A percentile compares a stretch with the other conserved stretches of the same genome.
phyloP scores from a whole-genome alignment of 352 stramenopile genomes.

The Pythium sukuiense region DNA sequence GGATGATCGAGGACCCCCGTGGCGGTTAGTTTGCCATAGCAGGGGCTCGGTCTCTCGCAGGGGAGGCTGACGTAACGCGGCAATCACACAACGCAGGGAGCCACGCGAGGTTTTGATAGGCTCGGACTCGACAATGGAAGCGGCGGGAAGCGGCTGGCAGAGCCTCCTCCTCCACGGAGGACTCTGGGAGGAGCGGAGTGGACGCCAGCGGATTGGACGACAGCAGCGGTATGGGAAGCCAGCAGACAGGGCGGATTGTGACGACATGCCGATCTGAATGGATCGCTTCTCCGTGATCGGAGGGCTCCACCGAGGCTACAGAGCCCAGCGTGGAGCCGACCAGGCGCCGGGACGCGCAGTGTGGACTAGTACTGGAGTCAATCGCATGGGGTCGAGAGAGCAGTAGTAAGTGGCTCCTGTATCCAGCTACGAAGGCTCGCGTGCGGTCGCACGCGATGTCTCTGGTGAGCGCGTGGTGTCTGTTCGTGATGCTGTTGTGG shows the following conservation, averaged over 20 bases:
- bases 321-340: background rate
- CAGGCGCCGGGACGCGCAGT: background rate
- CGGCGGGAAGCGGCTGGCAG: background rate
- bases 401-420: background rate
- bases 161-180: background rate
- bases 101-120: background rate
- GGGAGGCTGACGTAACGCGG: slow-evolving; percentile 5
- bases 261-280: slow-evolving; percentile 8
- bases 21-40: background rate
- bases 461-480: background rate
- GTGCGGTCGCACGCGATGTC: background rate
- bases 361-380: background rate
- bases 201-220: background rate
- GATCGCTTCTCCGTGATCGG: background rate
- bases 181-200: background rate
- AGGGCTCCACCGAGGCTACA: background rate
- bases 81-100: slow-evolving; percentile 5
- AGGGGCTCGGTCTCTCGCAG: background rate
- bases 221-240: background rate
- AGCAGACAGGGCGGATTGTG: slow-evolving; percentile 2
- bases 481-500: background rate
- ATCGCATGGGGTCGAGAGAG: background rate
- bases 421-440: background rate
- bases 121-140: slow-evolving; percentile 1
- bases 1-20: background rate